A percentile compares a stretch with the other conserved stretches of the same genome.
phyloP scores from a whole-genome alignment of 2,329 filamentous ascomycete genomes.

The Penicillium sp. region DNA sequence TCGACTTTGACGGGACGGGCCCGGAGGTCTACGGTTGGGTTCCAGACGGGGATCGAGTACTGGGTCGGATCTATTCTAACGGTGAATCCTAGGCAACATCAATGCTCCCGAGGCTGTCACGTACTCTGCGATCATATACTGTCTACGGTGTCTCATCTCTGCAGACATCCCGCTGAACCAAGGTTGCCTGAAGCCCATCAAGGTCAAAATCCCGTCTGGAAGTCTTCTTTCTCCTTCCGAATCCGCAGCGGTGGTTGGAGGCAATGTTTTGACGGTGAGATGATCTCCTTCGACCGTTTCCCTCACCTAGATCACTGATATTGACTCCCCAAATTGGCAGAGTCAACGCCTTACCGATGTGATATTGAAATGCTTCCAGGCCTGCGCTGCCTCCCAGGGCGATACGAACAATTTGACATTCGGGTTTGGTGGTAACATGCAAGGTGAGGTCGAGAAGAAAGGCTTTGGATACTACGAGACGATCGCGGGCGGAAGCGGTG shows the following conservation, averaged over 20 bases:
- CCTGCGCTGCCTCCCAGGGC: slow-evolving; percentile 72
- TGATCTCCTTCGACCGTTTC: slow-evolving; percentile 33
- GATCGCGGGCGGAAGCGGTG: slow-evolving; percentile 73
- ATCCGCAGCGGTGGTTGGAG: slow-evolving; percentile 72
- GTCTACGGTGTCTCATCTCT: slow-evolving; percentile 69
- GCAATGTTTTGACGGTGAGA: slow-evolving; percentile 75
- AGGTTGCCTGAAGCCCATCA: slow-evolving; percentile 71
- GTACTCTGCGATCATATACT: slow-evolving; percentile 79
- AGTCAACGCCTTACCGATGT: slow-evolving; percentile 54
- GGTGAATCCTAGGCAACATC: slow-evolving; percentile 55
- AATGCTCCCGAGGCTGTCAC: slow-evolving; percentile 77
- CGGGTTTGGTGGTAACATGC: slow-evolving; percentile 22
- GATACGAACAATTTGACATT: slow-evolving; percentile 66
- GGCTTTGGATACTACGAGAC: slow-evolving; percentile 79
- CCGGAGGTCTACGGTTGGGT: slow-evolving; percentile 56
- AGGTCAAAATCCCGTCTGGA: slow-evolving; percentile 66
- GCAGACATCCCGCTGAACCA: slow-evolving; percentile 80
- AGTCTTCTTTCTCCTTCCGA: slow-evolving; percentile 71
- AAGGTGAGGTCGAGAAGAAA: slow-evolving; percentile 14
- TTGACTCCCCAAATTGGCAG: slow-evolving; percentile 3
- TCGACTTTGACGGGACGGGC: slow-evolving; percentile 74
- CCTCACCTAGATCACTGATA: background rate
- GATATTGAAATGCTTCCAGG: slow-evolving; percentile 71
- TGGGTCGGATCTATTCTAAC: background rate
- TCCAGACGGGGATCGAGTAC: slow-evolving; percentile 27